phyloP scores from a whole-genome alignment of 73 alveolate species.

The Paramecium octaurelia region DNA sequence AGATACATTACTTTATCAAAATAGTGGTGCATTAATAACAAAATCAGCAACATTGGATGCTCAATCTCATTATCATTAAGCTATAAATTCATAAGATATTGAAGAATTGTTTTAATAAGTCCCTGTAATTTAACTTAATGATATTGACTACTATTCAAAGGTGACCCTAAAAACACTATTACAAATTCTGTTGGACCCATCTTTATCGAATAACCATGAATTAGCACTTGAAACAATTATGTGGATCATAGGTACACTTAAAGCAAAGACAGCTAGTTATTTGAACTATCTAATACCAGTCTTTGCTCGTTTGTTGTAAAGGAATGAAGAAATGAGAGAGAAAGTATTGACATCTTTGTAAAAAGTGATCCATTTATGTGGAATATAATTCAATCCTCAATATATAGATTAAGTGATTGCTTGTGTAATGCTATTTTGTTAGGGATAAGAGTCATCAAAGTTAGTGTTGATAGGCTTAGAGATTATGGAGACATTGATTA shows the following conservation, averaged over 20 bases:
- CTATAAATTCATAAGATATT: constrained; percentile 21
- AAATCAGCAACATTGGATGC: constrained; percentile 1
- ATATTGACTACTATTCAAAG: constrained; percentile 50
- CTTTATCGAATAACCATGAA: constrained; percentile 43
- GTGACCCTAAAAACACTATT: constrained; percentile 47
- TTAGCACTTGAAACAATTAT: constrained; percentile 56
- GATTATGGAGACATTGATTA: constrained; percentile 46
- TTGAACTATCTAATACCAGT: constrained; percentile 52
- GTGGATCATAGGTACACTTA: constrained; percentile 54
- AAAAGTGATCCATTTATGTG: constrained; percentile 53
- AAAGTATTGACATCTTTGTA: constrained; percentile 13
- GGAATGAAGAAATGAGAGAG: constrained; percentile 59
- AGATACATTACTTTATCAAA: not conserved
- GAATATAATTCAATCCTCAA: constrained; percentile 1
- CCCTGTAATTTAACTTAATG: constrained; percentile 49
- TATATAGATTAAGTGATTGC: constrained; percentile 47
- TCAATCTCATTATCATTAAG: constrained; percentile 31
- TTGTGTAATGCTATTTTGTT: constrained; percentile 33
- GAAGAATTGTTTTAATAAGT: constrained; percentile 48
- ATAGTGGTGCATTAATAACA: not conserved
- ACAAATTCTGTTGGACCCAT: constrained; percentile 47
- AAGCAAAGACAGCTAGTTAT: constrained; percentile 55
- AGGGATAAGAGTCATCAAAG: constrained; percentile 28
- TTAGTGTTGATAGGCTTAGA: constrained; percentile 41
- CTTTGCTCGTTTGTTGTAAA: constrained; percentile 20